Base-by-base conservation (phyloP, 225 moss, liverwort and hornwort species). In the Pleurozium schreberi region DNA sequence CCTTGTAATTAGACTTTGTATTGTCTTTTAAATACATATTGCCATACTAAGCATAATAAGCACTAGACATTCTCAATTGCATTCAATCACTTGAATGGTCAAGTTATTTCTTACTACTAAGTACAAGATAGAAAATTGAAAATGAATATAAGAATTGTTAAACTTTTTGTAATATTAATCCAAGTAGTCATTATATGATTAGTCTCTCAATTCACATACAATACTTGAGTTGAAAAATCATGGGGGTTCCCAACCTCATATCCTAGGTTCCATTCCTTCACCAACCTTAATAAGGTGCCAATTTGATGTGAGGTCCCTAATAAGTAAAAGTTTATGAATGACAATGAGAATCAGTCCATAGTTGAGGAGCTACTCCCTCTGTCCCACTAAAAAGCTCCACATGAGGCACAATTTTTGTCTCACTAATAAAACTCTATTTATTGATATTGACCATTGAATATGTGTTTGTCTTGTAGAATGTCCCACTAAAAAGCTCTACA, bases 331-430 rank as follows among this genome's bases (percentile, higher is more conserved):
- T 20, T 33, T 33, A 36, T 52, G 2, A 3, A 76, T 36, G 8
- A 22, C 9, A 22, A 50, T 34, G 12, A 5, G 21, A 22, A 50
- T 74, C 2, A 13, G 22, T 75, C 2, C 8, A 33, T 20, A 31
- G 0, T 49, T 8, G 4, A 50, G 1, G 18, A 50, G 3, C 3
- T 75, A n/a, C n/a, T n/a, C n/a, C n/a, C n/a, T n/a, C n/a, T n/a
- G n/a, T n/a, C n/a, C n/a, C n/a, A n/a, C n/a, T n/a, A n/a, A n/a
- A n/a, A n/a, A n/a, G n/a, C n/a, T n/a, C n/a, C n/a, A n/a, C n/a
- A n/a, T n/a, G n/a, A n/a, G n/a, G n/a, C n/a, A n/a, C n/a, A n/a
- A n/a, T n/a, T n/a, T n/a, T n/a, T n/a, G n/a, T n/a, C n/a, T n/a
- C n/a, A n/a, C n/a, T n/a, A n/a, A n/a, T n/a, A n/a, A n/a, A n/a